phyloP scores from a whole-genome alignment of 139 green algal genomes.

The Auxenochlorella pyrenoidosa region DNA sequence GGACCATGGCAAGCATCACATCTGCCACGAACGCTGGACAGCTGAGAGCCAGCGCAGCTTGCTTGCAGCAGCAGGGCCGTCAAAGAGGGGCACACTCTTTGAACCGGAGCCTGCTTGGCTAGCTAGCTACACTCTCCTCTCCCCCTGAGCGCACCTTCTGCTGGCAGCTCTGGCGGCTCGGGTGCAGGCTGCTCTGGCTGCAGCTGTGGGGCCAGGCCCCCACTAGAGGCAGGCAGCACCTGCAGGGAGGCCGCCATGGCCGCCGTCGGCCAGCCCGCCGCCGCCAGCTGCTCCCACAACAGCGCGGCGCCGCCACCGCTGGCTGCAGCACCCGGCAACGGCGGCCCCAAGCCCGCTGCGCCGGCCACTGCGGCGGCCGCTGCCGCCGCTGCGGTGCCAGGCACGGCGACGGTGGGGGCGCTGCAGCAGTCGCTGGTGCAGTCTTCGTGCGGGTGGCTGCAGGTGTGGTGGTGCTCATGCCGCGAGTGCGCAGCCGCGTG shows the following conservation, averaged over 20 bases:
- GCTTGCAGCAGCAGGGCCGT: not conserved
- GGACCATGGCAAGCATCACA: not conserved
- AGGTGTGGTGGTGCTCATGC: slow-evolving; percentile 29
- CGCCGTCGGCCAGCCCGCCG: not conserved
- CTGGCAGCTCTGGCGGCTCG: slow-evolving; percentile 16
- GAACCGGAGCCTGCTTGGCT: too few species aligned
- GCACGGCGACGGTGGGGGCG: not conserved
- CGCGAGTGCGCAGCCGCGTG: not conserved
- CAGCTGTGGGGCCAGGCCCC: not conserved
- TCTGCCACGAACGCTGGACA: too few species aligned
- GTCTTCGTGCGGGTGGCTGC: slow-evolving; percentile 28
- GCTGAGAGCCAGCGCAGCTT: too few species aligned
- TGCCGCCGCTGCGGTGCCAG: not conserved
- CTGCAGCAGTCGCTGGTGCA: slow-evolving; percentile 42
- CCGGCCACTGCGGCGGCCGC: not conserved
- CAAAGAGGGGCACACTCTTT: too few species aligned
- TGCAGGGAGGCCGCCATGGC: not conserved
- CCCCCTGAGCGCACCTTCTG: not conserved
- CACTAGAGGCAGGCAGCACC: not conserved
- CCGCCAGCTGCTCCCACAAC: not conserved
- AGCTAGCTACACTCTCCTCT: not conserved
- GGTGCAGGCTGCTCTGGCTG: not conserved
- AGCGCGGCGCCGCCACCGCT: not conserved
- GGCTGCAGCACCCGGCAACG: not conserved
- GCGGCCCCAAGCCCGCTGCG: not conserved